Conservation (phyloP, 768 basidiomycete genomes). For the Gloeophyllum trabeum region DNA sequence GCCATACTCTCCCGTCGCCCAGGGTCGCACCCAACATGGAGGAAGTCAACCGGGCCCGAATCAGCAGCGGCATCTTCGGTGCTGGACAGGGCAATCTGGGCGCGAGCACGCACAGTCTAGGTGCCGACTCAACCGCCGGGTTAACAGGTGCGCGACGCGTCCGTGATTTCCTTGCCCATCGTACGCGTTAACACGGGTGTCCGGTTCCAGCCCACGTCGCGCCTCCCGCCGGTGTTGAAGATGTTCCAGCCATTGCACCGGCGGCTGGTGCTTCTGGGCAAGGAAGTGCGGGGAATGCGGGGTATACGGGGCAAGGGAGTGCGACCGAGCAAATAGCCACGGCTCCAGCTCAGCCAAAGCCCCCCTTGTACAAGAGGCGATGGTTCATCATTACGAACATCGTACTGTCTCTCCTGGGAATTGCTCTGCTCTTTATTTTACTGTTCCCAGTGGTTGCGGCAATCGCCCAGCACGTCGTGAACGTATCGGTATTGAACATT, state of each 20-base stretch:
- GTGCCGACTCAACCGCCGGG: not conserved
- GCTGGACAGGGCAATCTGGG: not conserved
- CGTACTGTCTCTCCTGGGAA: slow-evolving; percentile 38
- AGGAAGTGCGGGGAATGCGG: not conserved
- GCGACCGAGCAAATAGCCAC: not conserved
- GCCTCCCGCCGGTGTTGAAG: not conserved
- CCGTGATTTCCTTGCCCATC: not conserved
- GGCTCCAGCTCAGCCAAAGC: slow-evolving; percentile 5
- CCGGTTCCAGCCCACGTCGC: too few species aligned
- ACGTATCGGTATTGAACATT: slow-evolving; percentile 41
- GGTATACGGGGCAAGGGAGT: not conserved
- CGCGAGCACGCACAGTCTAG: not conserved
- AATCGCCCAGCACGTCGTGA: slow-evolving; percentile 54
- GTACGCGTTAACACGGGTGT: too few species aligned
- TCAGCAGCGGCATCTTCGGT: not conserved
- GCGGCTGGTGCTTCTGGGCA: too few species aligned
- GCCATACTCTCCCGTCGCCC: not conserved
- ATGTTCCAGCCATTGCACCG: too few species aligned
- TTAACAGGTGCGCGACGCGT: not conserved
- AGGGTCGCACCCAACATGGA: not conserved
- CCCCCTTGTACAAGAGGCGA: slow-evolving; percentile 48
- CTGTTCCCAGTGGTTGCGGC: slow-evolving; percentile 60
- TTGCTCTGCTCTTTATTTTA: slow-evolving; percentile 55
- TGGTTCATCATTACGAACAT: slow-evolving; percentile 53
- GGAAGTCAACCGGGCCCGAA: not conserved